These are phyloP conservation scores for Fennellomyces sp. DNA, from an alignment of 371 early-diverging fungal species.

Conservation along the genomic window DNA sequence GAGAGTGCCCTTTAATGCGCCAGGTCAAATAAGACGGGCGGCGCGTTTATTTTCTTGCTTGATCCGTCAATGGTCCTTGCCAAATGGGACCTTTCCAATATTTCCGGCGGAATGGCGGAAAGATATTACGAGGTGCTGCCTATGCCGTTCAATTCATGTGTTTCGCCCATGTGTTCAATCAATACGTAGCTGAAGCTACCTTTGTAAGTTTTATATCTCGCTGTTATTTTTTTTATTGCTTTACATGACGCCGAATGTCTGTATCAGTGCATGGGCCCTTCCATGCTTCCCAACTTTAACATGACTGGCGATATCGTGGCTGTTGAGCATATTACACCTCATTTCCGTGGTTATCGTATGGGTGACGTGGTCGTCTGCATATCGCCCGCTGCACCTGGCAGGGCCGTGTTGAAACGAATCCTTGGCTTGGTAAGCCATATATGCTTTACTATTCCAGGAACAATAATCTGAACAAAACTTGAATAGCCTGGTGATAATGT, in stretches of 20 bases:
- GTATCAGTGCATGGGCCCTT: slow-evolving; percentile 78
- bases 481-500: slow-evolving; percentile 73
- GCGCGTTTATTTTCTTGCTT: not conserved
- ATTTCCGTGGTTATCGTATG: slow-evolving; percentile 50
- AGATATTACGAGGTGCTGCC: slow-evolving; percentile 23
- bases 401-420: slow-evolving; percentile 77
- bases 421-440: slow-evolving; percentile 65
- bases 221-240: not conserved
- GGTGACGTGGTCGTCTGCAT: slow-evolving; percentile 81
- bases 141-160: slow-evolving; percentile 58
- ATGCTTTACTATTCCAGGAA: not conserved
- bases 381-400: slow-evolving; percentile 67
- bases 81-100: slow-evolving; percentile 14
- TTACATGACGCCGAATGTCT: not conserved
- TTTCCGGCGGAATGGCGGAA: slow-evolving; percentile 19
- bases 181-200: slow-evolving; percentile 69
- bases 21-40: too few relatives aligned
- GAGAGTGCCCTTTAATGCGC: too few relatives aligned
- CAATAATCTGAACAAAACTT: not conserved
- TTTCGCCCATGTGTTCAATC: slow-evolving; percentile 63
- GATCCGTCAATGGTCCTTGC: not conserved
- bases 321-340: slow-evolving; percentile 65
- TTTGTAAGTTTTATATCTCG: slow-evolving; percentile 49
- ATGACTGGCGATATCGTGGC: slow-evolving; percentile 69
- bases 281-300: slow-evolving; percentile 85